Percentiles rank a stretch among this genome's conserved stretches.
Conservation (phyloP, 768 basidiomycete genomes). For the Termitomyces sp. region DNA sequence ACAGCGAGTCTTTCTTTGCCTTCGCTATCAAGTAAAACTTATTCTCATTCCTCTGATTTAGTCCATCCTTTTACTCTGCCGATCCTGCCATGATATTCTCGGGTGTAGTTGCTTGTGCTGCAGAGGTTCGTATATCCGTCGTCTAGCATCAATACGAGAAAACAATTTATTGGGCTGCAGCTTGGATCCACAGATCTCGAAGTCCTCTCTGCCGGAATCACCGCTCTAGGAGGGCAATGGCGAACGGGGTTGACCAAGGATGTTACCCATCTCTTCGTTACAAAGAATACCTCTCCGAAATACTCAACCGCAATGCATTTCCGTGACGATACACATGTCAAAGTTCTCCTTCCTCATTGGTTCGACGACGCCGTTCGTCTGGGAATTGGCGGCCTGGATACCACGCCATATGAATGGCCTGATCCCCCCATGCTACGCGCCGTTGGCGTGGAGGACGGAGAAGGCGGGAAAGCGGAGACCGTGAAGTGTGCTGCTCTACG, state of each 20-base stretch:
- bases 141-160: neutral
- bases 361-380: conserved; percentile 77
- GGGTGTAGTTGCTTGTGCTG: conserved; percentile 70
- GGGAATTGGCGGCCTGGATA: conserved; percentile 45
- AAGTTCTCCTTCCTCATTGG: conserved; percentile 86
- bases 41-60: conserved; percentile 18
- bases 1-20: conserved; percentile 35
- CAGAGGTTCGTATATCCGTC: conserved; percentile 44
- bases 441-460: conserved; percentile 18
- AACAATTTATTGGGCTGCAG: conserved; percentile 24
- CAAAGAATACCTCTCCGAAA: conserved; percentile 48
- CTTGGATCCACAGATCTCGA: conserved; percentile 65
- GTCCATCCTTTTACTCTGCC: conserved; percentile 65
- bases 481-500: conserved; percentile 14
- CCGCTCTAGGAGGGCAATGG: conserved; percentile 80
- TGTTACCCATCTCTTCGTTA: conserved; percentile 82
- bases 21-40: neutral
- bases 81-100: conserved; percentile 82
- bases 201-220: conserved; percentile 68
- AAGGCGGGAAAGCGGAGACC: conserved; percentile 14
- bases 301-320: conserved; percentile 55
- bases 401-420: conserved; percentile 68
- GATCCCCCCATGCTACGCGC: conserved; percentile 51
- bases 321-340: conserved; percentile 54
- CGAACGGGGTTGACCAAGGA: conserved; percentile 73